Percentiles rank a stretch among this genome's conserved stretches.
Evolutionary conservation across 2,329 filamentous ascomycete genomes (phyloP).

Genomic region (Exophiala xenobiotica): DNA sequence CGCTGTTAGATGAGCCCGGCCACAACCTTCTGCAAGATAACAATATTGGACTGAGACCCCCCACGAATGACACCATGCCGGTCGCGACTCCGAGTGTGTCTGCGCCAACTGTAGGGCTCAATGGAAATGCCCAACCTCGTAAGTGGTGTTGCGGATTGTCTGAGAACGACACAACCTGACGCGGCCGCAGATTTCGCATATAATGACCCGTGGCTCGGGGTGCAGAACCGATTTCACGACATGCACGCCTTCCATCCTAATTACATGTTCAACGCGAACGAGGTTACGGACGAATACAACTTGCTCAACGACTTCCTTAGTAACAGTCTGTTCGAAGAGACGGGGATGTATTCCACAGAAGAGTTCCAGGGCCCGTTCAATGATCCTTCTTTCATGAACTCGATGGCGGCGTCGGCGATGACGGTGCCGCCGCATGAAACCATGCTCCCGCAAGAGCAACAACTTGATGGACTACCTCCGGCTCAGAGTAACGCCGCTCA

Average conservation of each 20-base stretch:
- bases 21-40: conserved; percentile 44
- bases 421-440: conserved; percentile 31
- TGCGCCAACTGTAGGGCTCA: conserved; percentile 65
- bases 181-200: conserved; percentile 68
- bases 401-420: conserved; percentile 39
- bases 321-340: conserved; percentile 82
- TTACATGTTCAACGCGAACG: conserved; percentile 91
- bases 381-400: conserved; percentile 55
- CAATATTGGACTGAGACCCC: conserved; percentile 52
- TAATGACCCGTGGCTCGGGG: conserved; percentile 72
- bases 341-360: conserved; percentile 63
- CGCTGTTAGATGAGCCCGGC: conserved; percentile 57
- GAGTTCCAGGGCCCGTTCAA: conserved; percentile 63
- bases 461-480: conserved; percentile 40
- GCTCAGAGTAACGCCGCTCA: conserved; percentile 35
- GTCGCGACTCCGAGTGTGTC: conserved; percentile 53
- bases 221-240: conserved; percentile 84
- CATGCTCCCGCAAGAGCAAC: conserved; percentile 40
- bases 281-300: conserved; percentile 96
- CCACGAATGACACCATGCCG: conserved; percentile 30
- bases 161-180: conserved; percentile 32
- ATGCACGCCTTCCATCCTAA: conserved; percentile 92
- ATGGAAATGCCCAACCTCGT: conserved; percentile 71
- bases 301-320: conserved; percentile 94
- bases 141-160: conserved; percentile 48